A percentile compares a stretch with the other conserved stretches of the same genome.
Evolutionary conservation across 2,329 filamentous ascomycete species (phyloP).

Genomic region (Colletotrichum falcatum): DNA sequence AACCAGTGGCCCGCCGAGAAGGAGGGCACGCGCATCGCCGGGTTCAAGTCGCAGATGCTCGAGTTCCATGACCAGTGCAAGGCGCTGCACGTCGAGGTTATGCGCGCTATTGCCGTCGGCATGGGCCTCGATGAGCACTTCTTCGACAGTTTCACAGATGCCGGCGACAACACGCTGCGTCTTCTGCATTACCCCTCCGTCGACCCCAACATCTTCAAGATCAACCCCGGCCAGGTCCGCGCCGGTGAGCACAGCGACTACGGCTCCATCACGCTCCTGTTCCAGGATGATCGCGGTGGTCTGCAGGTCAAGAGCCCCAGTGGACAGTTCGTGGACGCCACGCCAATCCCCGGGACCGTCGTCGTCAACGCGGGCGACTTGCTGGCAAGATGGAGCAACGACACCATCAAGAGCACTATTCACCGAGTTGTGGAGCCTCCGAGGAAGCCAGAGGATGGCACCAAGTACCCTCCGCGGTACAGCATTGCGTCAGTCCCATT

Average conservation of each 20-base stretch:
- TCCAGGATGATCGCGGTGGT: conserved; percentile 69
- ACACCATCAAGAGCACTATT: conserved; percentile 89
- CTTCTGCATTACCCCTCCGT: conserved; percentile 83
- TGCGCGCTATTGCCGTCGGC: conserved; percentile 87
- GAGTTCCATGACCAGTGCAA: conserved; percentile 82
- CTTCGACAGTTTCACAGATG: conserved; percentile 82
- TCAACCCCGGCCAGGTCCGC: conserved; percentile 77
- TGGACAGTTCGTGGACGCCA: conserved; percentile 84
- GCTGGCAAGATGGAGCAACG: conserved; percentile 89
- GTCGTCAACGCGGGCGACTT: conserved; percentile 93
- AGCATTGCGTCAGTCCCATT: conserved; percentile 77
- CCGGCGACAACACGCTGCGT: conserved; percentile 77
- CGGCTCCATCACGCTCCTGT: conserved; percentile 71
- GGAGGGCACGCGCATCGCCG: conserved; percentile 59
- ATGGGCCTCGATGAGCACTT: conserved; percentile 77
- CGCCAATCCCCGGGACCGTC: conserved; percentile 82
- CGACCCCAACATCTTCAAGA: conserved; percentile 71
- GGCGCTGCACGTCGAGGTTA: conserved; percentile 78
- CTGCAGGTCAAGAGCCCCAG: conserved; percentile 75
- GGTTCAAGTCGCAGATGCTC: conserved; percentile 80
- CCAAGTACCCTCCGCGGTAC: conserved; percentile 80
- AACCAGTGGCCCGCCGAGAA: conserved; percentile 81
- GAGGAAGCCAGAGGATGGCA: conserved; percentile 61
- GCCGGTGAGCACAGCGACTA: conserved; percentile 83
- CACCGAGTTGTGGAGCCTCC: conserved; percentile 93